phyloP scores from a whole-genome alignment of 1,284 basidiomycete genomes.

The Ceratobasidium sp. region DNA sequence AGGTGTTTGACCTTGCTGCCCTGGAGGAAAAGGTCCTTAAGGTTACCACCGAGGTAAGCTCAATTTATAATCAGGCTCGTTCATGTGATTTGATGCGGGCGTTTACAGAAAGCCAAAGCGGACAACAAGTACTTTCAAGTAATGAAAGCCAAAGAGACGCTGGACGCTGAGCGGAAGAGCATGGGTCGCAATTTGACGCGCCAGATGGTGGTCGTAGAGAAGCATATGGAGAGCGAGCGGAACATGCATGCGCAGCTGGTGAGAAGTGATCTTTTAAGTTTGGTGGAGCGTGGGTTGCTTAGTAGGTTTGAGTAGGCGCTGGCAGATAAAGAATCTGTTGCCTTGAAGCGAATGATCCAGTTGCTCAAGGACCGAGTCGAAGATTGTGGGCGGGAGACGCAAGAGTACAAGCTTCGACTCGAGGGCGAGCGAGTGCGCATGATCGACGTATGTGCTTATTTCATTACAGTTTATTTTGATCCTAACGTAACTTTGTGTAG shows the following conservation, averaged over 20 bases:
- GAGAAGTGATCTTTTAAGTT: slow-evolving; percentile 49
- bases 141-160: slow-evolving; percentile 88
- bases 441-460: slow-evolving; percentile 50
- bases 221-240: slow-evolving; percentile 54
- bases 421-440: slow-evolving; percentile 57
- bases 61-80: slow-evolving; percentile 1
- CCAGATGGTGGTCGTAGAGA: slow-evolving; percentile 80
- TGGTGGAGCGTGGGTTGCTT: not conserved
- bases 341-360: slow-evolving; percentile 23
- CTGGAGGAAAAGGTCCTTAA: slow-evolving; percentile 82
- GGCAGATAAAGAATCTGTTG: slow-evolving; percentile 19
- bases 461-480: not conserved
- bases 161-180: slow-evolving; percentile 80
- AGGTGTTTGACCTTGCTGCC: slow-evolving; percentile 81
- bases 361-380: slow-evolving; percentile 30
- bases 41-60: slow-evolving; percentile 67
- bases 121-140: slow-evolving; percentile 95
- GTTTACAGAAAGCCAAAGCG: slow-evolving; percentile 82
- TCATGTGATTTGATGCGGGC: slow-evolving; percentile 19
- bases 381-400: slow-evolving; percentile 44
- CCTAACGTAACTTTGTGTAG: slow-evolving; percentile 43
- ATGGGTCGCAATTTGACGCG: slow-evolving; percentile 75
- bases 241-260: slow-evolving; percentile 64
- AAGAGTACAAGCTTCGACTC: slow-evolving; percentile 55
- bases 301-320: not conserved